Percentiles rank a stretch among this genome's conserved stretches.
phyloP scores from a whole-genome alignment of 192 early-diverging fungal species.

The Backusella circina region DNA sequence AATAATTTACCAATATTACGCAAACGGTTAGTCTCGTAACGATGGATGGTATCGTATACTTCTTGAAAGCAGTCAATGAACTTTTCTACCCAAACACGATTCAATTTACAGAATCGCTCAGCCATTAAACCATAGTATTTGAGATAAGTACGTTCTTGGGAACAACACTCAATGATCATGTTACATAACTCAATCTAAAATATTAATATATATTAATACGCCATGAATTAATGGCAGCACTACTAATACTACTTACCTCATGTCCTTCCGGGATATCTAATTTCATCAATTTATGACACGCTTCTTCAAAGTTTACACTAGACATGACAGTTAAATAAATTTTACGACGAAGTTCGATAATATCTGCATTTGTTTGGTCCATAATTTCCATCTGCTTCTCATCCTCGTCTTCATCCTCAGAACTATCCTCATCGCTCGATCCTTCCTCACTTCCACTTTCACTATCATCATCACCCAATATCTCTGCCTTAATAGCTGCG shows the following conservation, averaged over 20 bases:
- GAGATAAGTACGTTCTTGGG: constrained; percentile 92
- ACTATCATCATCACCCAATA: constrained; percentile 74
- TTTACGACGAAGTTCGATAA: constrained; percentile 84
- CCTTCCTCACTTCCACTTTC: constrained; percentile 46
- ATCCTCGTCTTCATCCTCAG: constrained; percentile 45
- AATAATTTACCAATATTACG: constrained; percentile 93
- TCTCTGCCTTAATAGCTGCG: constrained; percentile 72
- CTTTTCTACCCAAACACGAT: constrained; percentile 70
- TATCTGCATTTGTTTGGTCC: constrained; percentile 86
- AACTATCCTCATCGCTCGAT: constrained; percentile 37
- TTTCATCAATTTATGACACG: constrained; percentile 91
- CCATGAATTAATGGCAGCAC: background rate
- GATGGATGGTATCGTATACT: constrained; percentile 89
- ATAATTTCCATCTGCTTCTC: constrained; percentile 64
- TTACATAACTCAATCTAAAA: constrained; percentile 81
- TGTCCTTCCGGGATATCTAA: constrained; percentile 80
- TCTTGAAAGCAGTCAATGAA: constrained; percentile 79
- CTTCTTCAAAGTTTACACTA: constrained; percentile 92
- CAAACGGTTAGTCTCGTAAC: constrained; percentile 88
- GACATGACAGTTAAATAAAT: constrained; percentile 98
- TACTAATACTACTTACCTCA: constrained; percentile 45
- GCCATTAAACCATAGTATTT: constrained; percentile 92
- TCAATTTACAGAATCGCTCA: constrained; percentile 88
- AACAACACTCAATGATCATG: constrained; percentile 97
- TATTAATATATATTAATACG: background rate